These are phyloP conservation scores for Syzygium aromaticum DNA, from an alignment of 345 rosid species.

Conservation along the genomic window DNA sequence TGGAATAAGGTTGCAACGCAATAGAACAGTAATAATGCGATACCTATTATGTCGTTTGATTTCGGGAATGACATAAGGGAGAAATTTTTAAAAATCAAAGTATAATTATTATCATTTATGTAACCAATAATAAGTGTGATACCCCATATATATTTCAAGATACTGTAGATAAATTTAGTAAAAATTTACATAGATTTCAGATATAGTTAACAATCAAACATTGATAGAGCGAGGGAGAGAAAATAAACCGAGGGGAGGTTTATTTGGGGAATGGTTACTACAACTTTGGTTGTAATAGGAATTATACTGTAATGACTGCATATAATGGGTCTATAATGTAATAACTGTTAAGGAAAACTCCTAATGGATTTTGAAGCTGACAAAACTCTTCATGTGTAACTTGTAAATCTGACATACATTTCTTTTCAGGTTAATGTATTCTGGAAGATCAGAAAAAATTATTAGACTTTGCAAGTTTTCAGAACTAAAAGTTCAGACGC, in stretches of 20 bases:
- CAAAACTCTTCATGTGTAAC: too few relatives aligned
- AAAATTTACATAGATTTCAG: not conserved
- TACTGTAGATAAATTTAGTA: too few relatives aligned
- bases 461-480: too few relatives aligned
- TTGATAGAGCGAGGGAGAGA: not conserved
- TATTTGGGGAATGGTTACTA: not conserved
- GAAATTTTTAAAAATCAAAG: too few relatives aligned
- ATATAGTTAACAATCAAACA: not conserved
- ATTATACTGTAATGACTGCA: not conserved
- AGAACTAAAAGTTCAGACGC: too few relatives aligned
- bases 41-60: not conserved
- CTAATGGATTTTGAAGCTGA: too few relatives aligned
- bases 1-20: not conserved
- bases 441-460: too few relatives aligned
- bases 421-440: too few relatives aligned
- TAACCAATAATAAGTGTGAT: not conserved
- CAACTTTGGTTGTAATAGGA: not conserved
- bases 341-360: too few relatives aligned
- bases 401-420: too few relatives aligned
- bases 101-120: not conserved
- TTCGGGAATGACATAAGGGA: not conserved
- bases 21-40: not conserved
- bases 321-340: not conserved
- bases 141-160: not conserved
- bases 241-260: not conserved